phyloP scores from a whole-genome alignment of 768 basidiomycete genomes.

The Lactifluus volemus region DNA sequence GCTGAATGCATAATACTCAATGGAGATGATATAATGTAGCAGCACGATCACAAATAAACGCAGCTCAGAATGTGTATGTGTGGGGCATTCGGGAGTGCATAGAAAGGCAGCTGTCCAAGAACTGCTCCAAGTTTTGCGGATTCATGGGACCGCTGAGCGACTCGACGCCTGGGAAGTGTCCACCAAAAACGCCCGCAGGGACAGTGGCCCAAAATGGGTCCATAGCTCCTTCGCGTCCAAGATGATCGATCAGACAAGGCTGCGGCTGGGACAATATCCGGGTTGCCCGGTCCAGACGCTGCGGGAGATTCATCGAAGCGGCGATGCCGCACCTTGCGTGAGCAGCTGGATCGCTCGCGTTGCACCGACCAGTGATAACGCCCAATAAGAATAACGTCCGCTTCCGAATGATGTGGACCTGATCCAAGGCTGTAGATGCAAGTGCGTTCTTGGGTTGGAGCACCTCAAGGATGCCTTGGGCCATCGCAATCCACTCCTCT shows the following conservation, averaged over 20 bases:
- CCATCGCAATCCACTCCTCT: constrained; percentile 22
- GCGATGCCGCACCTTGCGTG: not conserved
- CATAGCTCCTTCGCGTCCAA: constrained; percentile 14
- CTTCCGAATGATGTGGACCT: constrained; percentile 18
- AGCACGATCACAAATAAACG: not conserved
- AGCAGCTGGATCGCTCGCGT: not conserved
- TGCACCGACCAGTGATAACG: constrained; percentile 8
- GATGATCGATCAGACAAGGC: constrained; percentile 15
- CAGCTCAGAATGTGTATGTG: constrained; percentile 7
- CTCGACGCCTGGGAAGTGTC: constrained; percentile 23
- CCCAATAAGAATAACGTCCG: constrained; percentile 17
- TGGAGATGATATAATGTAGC: not conserved
- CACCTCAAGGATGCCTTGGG: constrained; percentile 13
- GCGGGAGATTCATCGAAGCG: constrained; percentile 6
- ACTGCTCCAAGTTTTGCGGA: constrained; percentile 18
- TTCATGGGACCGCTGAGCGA: constrained; percentile 18
- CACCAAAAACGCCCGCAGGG: constrained; percentile 15
- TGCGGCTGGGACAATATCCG: constrained; percentile 14
- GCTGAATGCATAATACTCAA: not conserved
- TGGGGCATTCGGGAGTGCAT: constrained; percentile 17
- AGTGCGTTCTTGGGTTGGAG: constrained; percentile 16
- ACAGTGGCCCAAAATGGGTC: constrained; percentile 18
- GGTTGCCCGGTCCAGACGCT: constrained; percentile 17
- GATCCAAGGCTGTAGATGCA: constrained; percentile 17
- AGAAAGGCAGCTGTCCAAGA: constrained; percentile 21